phyloP scores from a whole-genome alignment of 257 asterid species.

The Craterostigma plantagineum region DNA sequence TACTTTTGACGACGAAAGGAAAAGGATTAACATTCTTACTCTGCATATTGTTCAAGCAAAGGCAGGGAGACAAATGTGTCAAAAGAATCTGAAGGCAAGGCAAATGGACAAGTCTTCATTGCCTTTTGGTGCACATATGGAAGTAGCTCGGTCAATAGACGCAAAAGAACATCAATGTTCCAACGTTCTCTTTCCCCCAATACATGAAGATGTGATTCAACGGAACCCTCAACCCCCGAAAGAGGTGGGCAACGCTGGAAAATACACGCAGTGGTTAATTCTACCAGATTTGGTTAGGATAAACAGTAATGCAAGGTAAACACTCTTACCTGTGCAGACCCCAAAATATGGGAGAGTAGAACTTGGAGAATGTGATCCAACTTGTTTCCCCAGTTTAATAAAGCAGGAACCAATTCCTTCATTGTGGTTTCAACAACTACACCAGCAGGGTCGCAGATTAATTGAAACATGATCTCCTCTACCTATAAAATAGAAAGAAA shows the following conservation, averaged over 20 bases:
- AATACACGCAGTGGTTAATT: constrained; percentile 17
- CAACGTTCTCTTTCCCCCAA: constrained; percentile 98
- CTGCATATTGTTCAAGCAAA: constrained; percentile 59
- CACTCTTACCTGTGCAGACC: constrained; percentile 60
- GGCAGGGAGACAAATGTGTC: constrained; percentile 29
- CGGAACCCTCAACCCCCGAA: constrained; percentile 96
- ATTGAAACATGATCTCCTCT: constrained; percentile 97
- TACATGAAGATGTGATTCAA: constrained; percentile 85
- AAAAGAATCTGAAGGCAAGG: constrained; percentile 34
- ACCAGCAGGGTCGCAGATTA: constrained; percentile 93
- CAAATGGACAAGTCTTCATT: constrained; percentile 66
- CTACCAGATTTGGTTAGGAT: constrained; percentile 1
- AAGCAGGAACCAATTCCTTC: constrained; percentile 79
- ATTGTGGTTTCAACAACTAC: constrained; percentile 80
- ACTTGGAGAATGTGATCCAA: constrained; percentile 67
- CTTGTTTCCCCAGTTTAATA: constrained; percentile 78
- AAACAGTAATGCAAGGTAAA: constrained; percentile 3
- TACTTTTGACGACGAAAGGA: constrained; percentile 4
- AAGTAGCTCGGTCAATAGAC: constrained; percentile 62
- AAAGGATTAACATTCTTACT: constrained; percentile 26
- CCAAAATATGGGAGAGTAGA: constrained; percentile 60
- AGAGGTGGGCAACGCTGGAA: constrained; percentile 87
- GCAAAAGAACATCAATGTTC: constrained; percentile 76
- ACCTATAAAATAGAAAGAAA: constrained; percentile 42
- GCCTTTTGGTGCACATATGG: constrained; percentile 54